A percentile compares a stretch with the other conserved stretches of the same genome.
Conservation (phyloP, 1,284 basidiomycete genomes). For the Inonotus hispidus region DNA sequence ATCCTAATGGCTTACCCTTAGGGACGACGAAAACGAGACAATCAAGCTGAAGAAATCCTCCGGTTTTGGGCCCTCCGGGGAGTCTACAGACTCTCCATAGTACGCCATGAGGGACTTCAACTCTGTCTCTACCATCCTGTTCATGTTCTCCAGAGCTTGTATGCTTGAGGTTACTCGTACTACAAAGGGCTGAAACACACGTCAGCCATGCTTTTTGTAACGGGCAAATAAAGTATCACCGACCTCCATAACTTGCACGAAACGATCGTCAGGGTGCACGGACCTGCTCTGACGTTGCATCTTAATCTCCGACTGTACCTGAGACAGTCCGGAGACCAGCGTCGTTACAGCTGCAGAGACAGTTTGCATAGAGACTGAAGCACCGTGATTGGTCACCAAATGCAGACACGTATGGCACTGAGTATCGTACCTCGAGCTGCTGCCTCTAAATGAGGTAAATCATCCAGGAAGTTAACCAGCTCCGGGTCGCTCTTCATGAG, state of each 20-base stretch:
- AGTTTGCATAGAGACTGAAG: conserved; percentile 68
- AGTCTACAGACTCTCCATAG: conserved; percentile 59
- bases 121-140: conserved; percentile 49
- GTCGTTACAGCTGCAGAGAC: conserved; percentile 54
- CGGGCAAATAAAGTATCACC: conserved; percentile 15
- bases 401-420: not conserved
- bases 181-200: conserved; percentile 49
- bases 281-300: conserved; percentile 33
- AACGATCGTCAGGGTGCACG: conserved; percentile 47
- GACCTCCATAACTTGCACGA: conserved; percentile 64
- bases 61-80: conserved; percentile 57
- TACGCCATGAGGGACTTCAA: conserved; percentile 56
- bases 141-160: conserved; percentile 61
- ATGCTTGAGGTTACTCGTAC: conserved; percentile 45
- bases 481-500: conserved; percentile 66
- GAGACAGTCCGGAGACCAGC: conserved; percentile 52
- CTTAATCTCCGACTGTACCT: conserved; percentile 53
- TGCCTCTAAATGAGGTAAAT: conserved; percentile 76
- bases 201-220: not conserved
- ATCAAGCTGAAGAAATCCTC: conserved; percentile 79
- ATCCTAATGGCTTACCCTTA: conserved; percentile 47
- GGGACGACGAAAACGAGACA: conserved; percentile 63
- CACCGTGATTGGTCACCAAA: conserved; percentile 4
- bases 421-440: conserved; percentile 64
- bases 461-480: conserved; percentile 72